Conservation (phyloP, 1,284 basidiomycete genomes). For the Ceratobasidium theobromae region DNA sequence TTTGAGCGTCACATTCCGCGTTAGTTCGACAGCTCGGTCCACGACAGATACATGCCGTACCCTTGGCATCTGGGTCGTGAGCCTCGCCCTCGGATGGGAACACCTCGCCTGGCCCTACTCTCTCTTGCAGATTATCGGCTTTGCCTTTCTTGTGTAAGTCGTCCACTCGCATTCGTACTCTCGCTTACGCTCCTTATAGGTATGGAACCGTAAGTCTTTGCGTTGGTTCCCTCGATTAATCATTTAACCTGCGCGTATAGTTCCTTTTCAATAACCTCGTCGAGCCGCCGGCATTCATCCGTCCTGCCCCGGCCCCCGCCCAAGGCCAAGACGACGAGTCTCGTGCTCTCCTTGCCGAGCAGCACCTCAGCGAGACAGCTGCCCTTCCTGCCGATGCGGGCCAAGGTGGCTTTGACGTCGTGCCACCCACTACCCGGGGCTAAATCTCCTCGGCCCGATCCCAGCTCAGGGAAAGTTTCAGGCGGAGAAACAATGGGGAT, state of each 20-base stretch:
- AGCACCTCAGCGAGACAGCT: slow-evolving; percentile 68
- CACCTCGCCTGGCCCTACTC: slow-evolving; percentile 79
- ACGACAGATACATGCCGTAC: slow-evolving; percentile 97
- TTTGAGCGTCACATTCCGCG: slow-evolving; percentile 85
- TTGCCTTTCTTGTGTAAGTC: slow-evolving; percentile 82
- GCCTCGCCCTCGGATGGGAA: slow-evolving; percentile 91
- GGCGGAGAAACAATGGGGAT: neutral
- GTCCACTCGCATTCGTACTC: slow-evolving; percentile 1
- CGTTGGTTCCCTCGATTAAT: slow-evolving; percentile 8
- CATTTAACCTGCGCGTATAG: slow-evolving; percentile 44
- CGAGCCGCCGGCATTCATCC: slow-evolving; percentile 60
- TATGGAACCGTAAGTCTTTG: slow-evolving; percentile 41
- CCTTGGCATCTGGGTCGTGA: slow-evolving; percentile 87
- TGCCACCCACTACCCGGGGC: slow-evolving; percentile 35
- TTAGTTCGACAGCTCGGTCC: slow-evolving; percentile 85
- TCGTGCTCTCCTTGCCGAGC: slow-evolving; percentile 48
- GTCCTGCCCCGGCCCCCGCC: slow-evolving; percentile 43
- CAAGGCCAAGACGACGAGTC: slow-evolving; percentile 51
- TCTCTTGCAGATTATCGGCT: slow-evolving; percentile 84
- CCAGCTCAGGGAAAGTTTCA: neutral
- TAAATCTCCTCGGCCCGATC: neutral
- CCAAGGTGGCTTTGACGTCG: slow-evolving; percentile 39
- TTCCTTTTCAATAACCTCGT: slow-evolving; percentile 81
- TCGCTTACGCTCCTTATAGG: slow-evolving; percentile 33
- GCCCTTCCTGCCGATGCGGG: slow-evolving; percentile 58